Base-by-base conservation (phyloP, 202 grass and related monocot species). In the Hordeum pubiflorum region DNA sequence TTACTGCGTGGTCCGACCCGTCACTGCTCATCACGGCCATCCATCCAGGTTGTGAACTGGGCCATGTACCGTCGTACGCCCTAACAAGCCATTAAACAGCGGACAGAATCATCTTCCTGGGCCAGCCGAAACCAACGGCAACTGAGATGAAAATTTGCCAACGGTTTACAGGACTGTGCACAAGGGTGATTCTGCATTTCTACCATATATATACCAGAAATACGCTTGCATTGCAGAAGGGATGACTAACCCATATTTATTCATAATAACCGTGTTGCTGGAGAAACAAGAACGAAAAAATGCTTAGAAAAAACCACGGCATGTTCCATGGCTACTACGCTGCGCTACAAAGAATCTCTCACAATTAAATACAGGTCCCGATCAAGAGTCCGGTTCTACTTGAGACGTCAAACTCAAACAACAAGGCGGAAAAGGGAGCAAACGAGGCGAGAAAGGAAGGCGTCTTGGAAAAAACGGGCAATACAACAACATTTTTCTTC, bases 1-100 rank as follows among this genome's bases (percentile, higher is more conserved):
- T 89, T 77, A 89, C 86, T 84, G n/a, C 63, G 9, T 26, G 62
- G 71, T 81, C 81, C 64, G 37, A 38, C 20, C 15, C 57, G 26
- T 36, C 18, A 9, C 82, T 13, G 24, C 54, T 26, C 44, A 17
- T 50, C 14, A 50, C 44, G 44, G 44, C 44, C 44, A 14, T 50
- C 44, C 52, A 12, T 59, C 59, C 60, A 61, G 3, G 20, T 61
- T 55, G 60, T 24, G 38, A 58, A 43, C 76, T 71, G 70, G 9
- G 18, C 64, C 18, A 26, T 67, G 31, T n/a, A 5, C 62, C 62
- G 39, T 5, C 63, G 76, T 69, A 84, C 81, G 50, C 11, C 0
- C 31, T 10, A 2, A 17, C 0, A 50, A 13, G 11, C 71, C 76
- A 75, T 78, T 15, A 55, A 69, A 44, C 44, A 38, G 55, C 23